phyloP scores from a whole-genome alignment of 1,284 basidiomycete genomes.

The Afroboletus lepidellus region DNA sequence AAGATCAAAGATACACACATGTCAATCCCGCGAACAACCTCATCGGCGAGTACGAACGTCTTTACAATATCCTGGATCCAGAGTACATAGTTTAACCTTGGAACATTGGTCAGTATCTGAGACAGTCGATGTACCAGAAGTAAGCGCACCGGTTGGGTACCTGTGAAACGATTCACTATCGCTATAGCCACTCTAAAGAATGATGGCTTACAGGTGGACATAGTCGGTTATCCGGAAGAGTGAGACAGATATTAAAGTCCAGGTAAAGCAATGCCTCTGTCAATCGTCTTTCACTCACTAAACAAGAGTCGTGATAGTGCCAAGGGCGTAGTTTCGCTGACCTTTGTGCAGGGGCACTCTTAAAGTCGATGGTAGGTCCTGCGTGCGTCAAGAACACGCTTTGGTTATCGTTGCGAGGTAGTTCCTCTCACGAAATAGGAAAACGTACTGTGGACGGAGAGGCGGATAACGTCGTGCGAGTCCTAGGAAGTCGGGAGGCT shows the following conservation, averaged over 20 bases:
- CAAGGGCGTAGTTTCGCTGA: slow-evolving; percentile 28
- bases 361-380: slow-evolving; percentile 67
- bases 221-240: slow-evolving; percentile 68
- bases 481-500: slow-evolving; percentile 60
- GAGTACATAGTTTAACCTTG: slow-evolving; percentile 74
- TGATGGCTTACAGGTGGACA: slow-evolving; percentile 74
- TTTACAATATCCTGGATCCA: slow-evolving; percentile 69
- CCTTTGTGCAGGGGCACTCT: slow-evolving; percentile 68
- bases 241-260: slow-evolving; percentile 68
- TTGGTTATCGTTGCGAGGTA: background rate
- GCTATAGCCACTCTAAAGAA: background rate
- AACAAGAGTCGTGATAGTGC: slow-evolving; percentile 2
- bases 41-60: slow-evolving; percentile 14
- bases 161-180: slow-evolving; percentile 33
- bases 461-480: slow-evolving; percentile 60
- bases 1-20: slow-evolving; percentile 40
- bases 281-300: slow-evolving; percentile 51
- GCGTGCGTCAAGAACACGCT: slow-evolving; percentile 36
- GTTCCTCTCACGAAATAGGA: background rate
- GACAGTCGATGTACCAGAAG: background rate
- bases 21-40: slow-evolving; percentile 47
- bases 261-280: slow-evolving; percentile 74
- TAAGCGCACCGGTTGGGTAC: slow-evolving; percentile 61
- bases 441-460: slow-evolving; percentile 60
- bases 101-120: background rate